These are phyloP conservation scores for Collybiopsis confluens DNA, from an alignment of 768 basidiomycete species.

Conservation along the genomic window DNA sequence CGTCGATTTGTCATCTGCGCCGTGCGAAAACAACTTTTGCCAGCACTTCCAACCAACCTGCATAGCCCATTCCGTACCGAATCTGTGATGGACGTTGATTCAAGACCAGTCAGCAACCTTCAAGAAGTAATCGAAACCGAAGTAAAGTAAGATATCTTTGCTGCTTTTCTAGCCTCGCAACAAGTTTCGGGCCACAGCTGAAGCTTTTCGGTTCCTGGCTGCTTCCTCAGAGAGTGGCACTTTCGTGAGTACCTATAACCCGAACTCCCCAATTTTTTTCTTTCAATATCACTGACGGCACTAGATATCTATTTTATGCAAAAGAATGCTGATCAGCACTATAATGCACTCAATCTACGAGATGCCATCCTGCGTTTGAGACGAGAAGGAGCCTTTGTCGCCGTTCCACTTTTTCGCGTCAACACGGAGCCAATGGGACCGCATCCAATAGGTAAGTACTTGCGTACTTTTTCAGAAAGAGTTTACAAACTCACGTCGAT, in stretches of 20 bases:
- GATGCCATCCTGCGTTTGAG: conserved; percentile 70
- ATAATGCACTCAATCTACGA: conserved; percentile 61
- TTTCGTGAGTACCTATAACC: conserved; percentile 48
- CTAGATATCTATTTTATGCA: conserved; percentile 85
- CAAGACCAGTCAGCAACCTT: conserved; percentile 1
- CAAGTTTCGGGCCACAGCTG: not conserved
- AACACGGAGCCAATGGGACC: conserved; percentile 68
- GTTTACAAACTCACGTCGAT: not conserved
- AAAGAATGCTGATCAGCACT: conserved; percentile 54
- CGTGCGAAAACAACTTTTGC: too few species aligned
- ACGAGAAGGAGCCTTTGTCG: conserved; percentile 74
- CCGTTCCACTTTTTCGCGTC: conserved; percentile 70
- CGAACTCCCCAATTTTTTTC: not conserved
- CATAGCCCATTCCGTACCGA: too few species aligned
- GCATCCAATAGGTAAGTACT: conserved; percentile 64
- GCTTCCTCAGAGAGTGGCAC: conserved; percentile 69
- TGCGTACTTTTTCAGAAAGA: not conserved
- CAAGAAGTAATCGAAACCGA: conserved; percentile 3
- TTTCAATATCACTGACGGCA: not conserved
- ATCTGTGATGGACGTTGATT: not conserved
- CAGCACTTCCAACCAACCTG: too few species aligned
- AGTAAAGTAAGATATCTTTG: conserved; percentile 1
- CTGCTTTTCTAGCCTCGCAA: not conserved
- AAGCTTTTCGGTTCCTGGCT: not conserved
- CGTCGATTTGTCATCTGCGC: too few species aligned